Base-by-base conservation (phyloP, 495 filamentous ascomycete genomes). In the Aspergillus biplanus region DNA sequence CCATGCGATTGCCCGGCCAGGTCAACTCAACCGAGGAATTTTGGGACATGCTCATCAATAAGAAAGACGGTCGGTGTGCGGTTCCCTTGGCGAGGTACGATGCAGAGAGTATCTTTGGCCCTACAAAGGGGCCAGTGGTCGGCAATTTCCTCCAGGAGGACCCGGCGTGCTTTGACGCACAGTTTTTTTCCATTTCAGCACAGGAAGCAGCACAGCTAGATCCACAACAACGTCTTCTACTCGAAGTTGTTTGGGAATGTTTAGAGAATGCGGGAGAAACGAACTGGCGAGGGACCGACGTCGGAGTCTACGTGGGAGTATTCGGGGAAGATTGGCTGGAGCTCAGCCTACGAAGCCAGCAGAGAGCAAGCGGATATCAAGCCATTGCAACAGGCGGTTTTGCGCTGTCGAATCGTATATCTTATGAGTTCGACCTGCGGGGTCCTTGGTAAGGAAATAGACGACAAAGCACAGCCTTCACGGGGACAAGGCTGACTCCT, bases 111-210 rank as follows among this genome's bases (percentile, higher is more conserved):
- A 77, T 66, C 59, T 67, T 71, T 52, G 69, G 54, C 46, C 33
- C 52, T 1, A 7, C 31, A 11, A 52, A 50, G 15, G 55, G 63
- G 13, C 75, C 76, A 0, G 66, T 75, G 61, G 70, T 80, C n/a
- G 83, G 82, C 0, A 83, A 86, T 61, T 86, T 85, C 49, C 65
- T 86, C 49, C 70, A 78, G 13, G 67, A 80, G 27, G 59, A 73
- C 53, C 60, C 74, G 18, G 27, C 58, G 5, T 27, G 62, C 16
- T 53, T 78, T 39, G 71, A 78, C 63, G 60, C 64, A 21, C 63
- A 62, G 12, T 71, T 76, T 58, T 71, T 61, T 34, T 11, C n/a
- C 8, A 46, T 54, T n/a, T n/a, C 8, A 18, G 33, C 12, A 27
- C 46, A 13, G n/a, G 49, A 52, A 54, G 59, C 50, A 5, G 7